Base-by-base conservation (phyloP, 75 land plant species). In the Pinus taeda region DNA sequence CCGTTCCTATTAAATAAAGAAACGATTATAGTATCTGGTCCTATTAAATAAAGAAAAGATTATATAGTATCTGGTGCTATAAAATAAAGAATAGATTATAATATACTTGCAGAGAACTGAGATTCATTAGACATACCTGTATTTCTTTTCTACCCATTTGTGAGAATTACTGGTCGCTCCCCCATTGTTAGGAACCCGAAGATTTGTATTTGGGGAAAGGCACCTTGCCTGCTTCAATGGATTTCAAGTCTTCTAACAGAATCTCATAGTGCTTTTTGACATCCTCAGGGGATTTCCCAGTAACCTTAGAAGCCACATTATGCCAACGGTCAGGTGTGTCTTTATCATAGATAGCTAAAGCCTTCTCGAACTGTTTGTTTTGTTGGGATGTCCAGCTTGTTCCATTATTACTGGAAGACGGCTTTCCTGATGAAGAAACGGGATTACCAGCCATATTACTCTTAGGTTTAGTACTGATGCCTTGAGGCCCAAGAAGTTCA, bases 241-340 rank as follows among this genome's bases (percentile, higher is more conserved):
- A 57, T 45, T 57, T 65, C 39, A 90, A 26, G 64, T 90, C 92
- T 57, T 85, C 80, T 14, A 83, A 7, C 0, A 90, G 84, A 30
- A 80, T 59, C 67, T 90, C 86, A 73, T 83, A 90, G 82, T 90
- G 92, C 49, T 24, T 59, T 84, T 79, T 85, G 11, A 90, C 90
- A 58, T 85, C 88, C 57, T 82, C 90, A 0, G 81, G 80, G 3
- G 83, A 62, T 80, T 88, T 90, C 60, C 88, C 90, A 24, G 82
- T 79, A 3, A 90, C 86, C 73, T 75, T 77, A 3, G 88, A 79
- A 7, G 92, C 90, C 20, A 90, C 78, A 49, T 85, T 82, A 60
- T 88, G 83, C 92, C 92, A 90, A 15, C 90, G 80, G 37, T 79
- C 79, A 2, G 88, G 84, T 3, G 81, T 77, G 56, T 89, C 89